A percentile compares a stretch with the other conserved stretches of the same genome.
Conservation (phyloP, 2,329 filamentous ascomycete genomes). For the Ophiostoma sp. region DNA sequence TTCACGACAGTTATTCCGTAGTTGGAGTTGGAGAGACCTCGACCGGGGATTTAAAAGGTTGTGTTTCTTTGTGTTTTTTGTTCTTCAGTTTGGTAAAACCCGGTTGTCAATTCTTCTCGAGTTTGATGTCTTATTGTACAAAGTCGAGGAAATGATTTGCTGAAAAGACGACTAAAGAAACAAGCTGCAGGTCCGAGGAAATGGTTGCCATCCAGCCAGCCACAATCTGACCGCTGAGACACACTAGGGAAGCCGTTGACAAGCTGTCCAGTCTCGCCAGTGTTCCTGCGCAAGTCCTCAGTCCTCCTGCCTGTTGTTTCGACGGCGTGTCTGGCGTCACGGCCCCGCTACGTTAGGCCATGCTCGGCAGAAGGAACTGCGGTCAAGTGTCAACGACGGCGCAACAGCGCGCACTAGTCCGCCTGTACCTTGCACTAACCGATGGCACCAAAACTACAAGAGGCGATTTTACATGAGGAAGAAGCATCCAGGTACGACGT, state of each 20-base stretch:
- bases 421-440: conserved; percentile 9
- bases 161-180: not conserved
- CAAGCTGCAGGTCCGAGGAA: not conserved
- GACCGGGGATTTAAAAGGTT: no score
- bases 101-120: not conserved
- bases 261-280: not conserved
- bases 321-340: not conserved
- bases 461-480: not conserved
- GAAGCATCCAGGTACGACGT: no score
- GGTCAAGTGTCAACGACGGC: not conserved
- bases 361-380: not conserved
- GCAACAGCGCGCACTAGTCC: not conserved
- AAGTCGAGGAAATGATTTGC: no score
- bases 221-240: not conserved
- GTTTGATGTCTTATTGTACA: not conserved
- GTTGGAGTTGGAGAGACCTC: no score
- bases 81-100: not conserved
- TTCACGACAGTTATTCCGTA: no score
- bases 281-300: not conserved
- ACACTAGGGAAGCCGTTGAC: not conserved
- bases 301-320: not conserved
- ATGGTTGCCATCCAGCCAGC: not conserved
- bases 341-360: not conserved
- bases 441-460: not conserved
- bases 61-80: no score